A percentile compares a stretch with the other conserved stretches of the same genome.
These are phyloP conservation scores for Saccharomycopsis javanensis DNA, from an alignment of 805 yeast species.

Conservation along the genomic window DNA sequence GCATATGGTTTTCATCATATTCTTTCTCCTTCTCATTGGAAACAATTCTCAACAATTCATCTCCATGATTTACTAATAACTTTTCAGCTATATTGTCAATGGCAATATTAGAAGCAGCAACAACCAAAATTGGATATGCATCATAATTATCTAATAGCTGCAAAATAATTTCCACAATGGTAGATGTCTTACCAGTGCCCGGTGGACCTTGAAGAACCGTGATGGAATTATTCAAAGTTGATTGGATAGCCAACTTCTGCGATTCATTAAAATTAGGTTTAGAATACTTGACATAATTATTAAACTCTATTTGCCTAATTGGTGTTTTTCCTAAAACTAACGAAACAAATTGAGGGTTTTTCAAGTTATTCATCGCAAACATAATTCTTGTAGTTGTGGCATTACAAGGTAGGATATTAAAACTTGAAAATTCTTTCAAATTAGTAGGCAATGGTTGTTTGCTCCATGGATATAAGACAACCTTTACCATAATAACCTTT, in stretches of 20 bases:
- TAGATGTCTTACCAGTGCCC: conserved; percentile 73
- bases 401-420: conserved; percentile 48
- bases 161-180: conserved; percentile 52
- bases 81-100: conserved; percentile 71
- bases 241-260: conserved; percentile 45
- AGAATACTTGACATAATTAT: conserved; percentile 41
- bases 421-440: conserved; percentile 26
- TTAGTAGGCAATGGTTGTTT: conserved; percentile 35
- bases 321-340: conserved; percentile 48
- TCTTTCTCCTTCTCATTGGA: conserved; percentile 53
- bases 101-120: conserved; percentile 69
- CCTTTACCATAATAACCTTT: conserved; percentile 32
- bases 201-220: conserved; percentile 72
- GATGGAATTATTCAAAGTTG: conserved; percentile 40
- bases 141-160: conserved; percentile 46
- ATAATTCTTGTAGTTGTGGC: conserved; percentile 54
- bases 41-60: conserved; percentile 47
- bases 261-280: conserved; percentile 46
- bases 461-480: conserved; percentile 54
- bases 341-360: conserved; percentile 40
- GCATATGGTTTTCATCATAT: conserved; percentile 46
- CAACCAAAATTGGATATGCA: conserved; percentile 57
- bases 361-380: conserved; percentile 54
- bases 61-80: conserved; percentile 39
- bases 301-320: conserved; percentile 46